phyloP scores from a whole-genome alignment of 495 filamentous ascomycete species.

The Saxophila tyrrhenica region DNA sequence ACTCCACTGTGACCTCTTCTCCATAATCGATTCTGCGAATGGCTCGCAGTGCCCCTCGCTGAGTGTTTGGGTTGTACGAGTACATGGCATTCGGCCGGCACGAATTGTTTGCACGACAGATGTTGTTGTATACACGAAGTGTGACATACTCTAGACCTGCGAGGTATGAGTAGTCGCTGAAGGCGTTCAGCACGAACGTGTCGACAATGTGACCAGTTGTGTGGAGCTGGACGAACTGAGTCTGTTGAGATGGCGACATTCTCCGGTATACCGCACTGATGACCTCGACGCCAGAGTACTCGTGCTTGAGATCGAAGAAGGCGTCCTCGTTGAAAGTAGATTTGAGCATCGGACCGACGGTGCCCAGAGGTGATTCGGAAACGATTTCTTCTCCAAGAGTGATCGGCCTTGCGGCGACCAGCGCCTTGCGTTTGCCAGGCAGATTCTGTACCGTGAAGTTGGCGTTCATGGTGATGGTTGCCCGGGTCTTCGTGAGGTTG shows the following conservation, averaged over 20 bases:
- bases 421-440: not conserved
- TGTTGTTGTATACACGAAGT: not conserved
- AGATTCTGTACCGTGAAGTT: not conserved
- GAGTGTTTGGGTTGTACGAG: not conserved
- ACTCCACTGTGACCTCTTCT: not conserved
- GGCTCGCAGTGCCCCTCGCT: not conserved
- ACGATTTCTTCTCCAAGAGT: not conserved
- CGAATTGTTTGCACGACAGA: not conserved
- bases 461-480: not conserved
- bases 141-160: not conserved
- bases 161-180: not conserved
- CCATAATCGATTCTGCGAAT: not conserved
- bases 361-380: not conserved
- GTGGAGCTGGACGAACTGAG: not conserved
- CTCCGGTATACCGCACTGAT: not conserved
- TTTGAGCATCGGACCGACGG: not conserved
- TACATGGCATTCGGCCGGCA: not conserved
- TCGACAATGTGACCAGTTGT: not conserved
- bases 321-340: not conserved
- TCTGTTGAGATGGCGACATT: not conserved
- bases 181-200: not conserved
- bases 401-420: not conserved
- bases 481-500: too few species aligned
- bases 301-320: not conserved
- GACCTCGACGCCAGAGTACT: not conserved